Percentiles rank a stretch among this genome's conserved stretches.
Evolutionary conservation across 345 rosid genomes (phyloP).

Genomic region (Erucastrum elatum): DNA sequence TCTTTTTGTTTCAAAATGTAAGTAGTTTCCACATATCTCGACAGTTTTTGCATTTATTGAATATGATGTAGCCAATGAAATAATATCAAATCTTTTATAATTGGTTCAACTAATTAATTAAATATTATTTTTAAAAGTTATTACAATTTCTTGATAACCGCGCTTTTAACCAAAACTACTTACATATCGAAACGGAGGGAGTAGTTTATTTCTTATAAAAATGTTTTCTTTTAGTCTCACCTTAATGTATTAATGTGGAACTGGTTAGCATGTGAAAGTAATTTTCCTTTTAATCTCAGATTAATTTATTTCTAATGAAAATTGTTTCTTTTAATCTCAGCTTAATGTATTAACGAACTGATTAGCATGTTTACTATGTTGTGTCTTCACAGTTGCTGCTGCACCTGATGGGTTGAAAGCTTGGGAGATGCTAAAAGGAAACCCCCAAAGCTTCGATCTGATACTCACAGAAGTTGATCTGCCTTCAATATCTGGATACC

Average conservation of each 20-base stretch:
- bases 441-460: conserved; percentile 62
- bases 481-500: conserved; percentile 83
- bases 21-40: too few relatives aligned
- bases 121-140: too few relatives aligned
- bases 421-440: conserved; percentile 82
- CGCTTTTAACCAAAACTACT: too few relatives aligned
- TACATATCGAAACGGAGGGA: too few relatives aligned
- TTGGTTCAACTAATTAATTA: too few relatives aligned
- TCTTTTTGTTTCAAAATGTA: too few relatives aligned
- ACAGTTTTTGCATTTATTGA: too few relatives aligned
- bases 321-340: background rate
- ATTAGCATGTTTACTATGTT: background rate
- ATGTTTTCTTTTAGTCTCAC: too few relatives aligned
- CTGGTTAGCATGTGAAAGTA: background rate
- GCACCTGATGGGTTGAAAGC: conserved; percentile 90
- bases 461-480: conserved; percentile 88
- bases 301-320: background rate
- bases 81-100: too few relatives aligned
- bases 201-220: background rate
- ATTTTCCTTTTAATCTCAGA: background rate
- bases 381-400: conserved; percentile 56
- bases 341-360: background rate
- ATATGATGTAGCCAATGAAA: too few relatives aligned
- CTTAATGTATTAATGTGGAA: background rate
- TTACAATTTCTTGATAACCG: too few relatives aligned